Base-by-base conservation (phyloP, 768 basidiomycete species). In the Postia placenta region DNA sequence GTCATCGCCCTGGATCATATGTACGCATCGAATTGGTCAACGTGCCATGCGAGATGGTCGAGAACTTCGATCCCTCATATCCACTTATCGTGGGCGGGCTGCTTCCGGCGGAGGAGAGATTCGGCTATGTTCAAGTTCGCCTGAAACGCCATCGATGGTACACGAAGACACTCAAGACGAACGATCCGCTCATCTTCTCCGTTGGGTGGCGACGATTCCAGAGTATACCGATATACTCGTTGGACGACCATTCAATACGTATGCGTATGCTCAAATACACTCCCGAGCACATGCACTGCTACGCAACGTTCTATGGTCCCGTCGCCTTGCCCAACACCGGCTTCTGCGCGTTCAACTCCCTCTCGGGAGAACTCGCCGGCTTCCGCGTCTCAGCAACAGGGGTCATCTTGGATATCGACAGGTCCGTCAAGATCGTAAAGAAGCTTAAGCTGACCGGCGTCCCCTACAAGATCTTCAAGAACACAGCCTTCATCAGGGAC, bases 211-310 rank as follows among this genome's bases (percentile, higher is more conserved):
- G 96, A 42, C 78, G 96, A 28, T 99, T 98, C 74, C 96, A 99
- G 66, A 87, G 81, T 0, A 73, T 95, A 4, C 96, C 96, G 2
- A 86, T 97, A 55, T 99, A 97, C 68, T 92, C 92, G 17, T 73
- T 99, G 19, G 96, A 99, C 64, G 96, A 99, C 67, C 94, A 96
- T 63, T 92, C 88, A 9, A 95, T 97, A 57, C 88, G 96, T 15
- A 96, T 97, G 85, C 91, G 96, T 28, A 89, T 98, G 86, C 87
- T 99, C 70, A 99, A 99, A 70, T 99, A 99, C 64, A 97, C 96
- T 0, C 96, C 96, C 0, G 96, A 99, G 69, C 96, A 99, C 62
- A 97, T 95, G 96, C 96, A 99, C 64, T 99, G 96, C 61, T 95
- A 86, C 61, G 95, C 94, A 2, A 96, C 94, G 2, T 96, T 98